Evolutionary conservation across 192 early-diverging fungal species (phyloP), one percentile per base, ranked within the genome.

Genomic region (Coemansia reversa): DNA sequence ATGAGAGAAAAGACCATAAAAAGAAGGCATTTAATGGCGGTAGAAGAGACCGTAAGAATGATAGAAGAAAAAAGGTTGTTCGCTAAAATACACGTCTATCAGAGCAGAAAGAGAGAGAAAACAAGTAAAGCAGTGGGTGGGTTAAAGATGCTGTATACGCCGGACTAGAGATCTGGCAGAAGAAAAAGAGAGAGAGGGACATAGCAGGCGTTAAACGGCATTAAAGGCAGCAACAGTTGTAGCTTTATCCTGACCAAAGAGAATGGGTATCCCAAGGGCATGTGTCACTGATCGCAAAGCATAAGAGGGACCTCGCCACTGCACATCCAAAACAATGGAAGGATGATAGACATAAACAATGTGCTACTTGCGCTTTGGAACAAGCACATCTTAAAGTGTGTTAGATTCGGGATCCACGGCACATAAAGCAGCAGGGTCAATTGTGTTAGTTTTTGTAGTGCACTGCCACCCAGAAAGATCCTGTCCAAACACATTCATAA

Each of bases 391-490:
- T 70, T 66, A 76, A 18, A 81, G 65, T 39, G 69, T 60, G 51
- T 59, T 72, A 58, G 78, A 30, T 24, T 81, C 78, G n/a, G 78
- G 78, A 55, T 81, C 78, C 19, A 81, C 78, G 51, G 78, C 78
- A 66, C 78, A 81, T 65, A 81, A 55, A 68, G 78, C 78, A 18
- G 78, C 78, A 35, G 78, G 78, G 47, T 81, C 78, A 47, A 81
- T 81, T 59, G 78, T 81, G 68, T 74, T 81, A 19, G 78, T 81
- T 67, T 81, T 81, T 47, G 69, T 62, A 27, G 72, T 65, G 63
- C 78, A 75, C 60, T 81, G 78, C 78, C 78, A 81, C 69, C 78
- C 78, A 27, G 78, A 55, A 30, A 75, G 35, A 60, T 81, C 78
- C 55, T 81, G 78, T 0, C 72, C 66, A 67, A 81, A 67, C 51